phyloP scores from a whole-genome alignment of 2,329 filamentous ascomycete species.

The Truncatella angustata region DNA sequence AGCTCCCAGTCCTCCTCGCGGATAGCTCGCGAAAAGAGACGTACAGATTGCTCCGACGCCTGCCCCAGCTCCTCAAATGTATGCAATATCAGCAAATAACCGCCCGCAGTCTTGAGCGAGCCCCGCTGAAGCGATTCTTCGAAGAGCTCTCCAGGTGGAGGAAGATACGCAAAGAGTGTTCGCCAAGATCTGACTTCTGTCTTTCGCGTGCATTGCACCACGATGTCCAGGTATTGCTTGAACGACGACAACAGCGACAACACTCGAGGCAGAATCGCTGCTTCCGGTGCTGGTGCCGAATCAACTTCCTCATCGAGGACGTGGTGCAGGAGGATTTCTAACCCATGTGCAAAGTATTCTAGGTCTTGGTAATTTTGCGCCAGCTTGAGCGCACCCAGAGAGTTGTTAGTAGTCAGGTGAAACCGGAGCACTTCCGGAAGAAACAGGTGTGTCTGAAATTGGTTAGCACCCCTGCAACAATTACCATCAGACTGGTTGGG shows the following conservation, averaged over 20 bases:
- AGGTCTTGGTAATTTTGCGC: conserved; percentile 83
- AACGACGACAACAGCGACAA: conserved; percentile 68
- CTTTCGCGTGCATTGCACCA: conserved; percentile 95
- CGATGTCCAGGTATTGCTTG: conserved; percentile 86
- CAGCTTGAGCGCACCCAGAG: conserved; percentile 76
- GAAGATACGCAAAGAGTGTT: conserved; percentile 87
- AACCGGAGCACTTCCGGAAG: conserved; percentile 83
- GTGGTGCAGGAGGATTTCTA: conserved; percentile 89
- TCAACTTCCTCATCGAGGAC: conserved; percentile 95
- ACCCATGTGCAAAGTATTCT: conserved; percentile 87
- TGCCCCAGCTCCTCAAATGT: conserved; percentile 70
- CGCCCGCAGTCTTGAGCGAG: conserved; percentile 89
- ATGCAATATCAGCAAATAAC: conserved; percentile 93
- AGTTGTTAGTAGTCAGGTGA: conserved; percentile 72
- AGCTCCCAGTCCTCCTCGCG: conserved; percentile 89
- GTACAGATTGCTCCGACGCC: conserved; percentile 74
- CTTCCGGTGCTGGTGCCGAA: conserved; percentile 58
- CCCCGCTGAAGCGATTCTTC: conserved; percentile 86
- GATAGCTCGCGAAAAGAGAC: conserved; percentile 78
- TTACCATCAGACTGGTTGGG: no score
- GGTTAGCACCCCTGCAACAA: not conserved
- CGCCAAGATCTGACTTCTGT: conserved; percentile 95
- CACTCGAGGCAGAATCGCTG: conserved; percentile 63
- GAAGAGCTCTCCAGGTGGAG: conserved; percentile 86
- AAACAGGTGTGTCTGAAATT: conserved; percentile 80